phyloP scores from a whole-genome alignment of 176 grass and related monocot genomes.

The Pharus latifolius region DNA sequence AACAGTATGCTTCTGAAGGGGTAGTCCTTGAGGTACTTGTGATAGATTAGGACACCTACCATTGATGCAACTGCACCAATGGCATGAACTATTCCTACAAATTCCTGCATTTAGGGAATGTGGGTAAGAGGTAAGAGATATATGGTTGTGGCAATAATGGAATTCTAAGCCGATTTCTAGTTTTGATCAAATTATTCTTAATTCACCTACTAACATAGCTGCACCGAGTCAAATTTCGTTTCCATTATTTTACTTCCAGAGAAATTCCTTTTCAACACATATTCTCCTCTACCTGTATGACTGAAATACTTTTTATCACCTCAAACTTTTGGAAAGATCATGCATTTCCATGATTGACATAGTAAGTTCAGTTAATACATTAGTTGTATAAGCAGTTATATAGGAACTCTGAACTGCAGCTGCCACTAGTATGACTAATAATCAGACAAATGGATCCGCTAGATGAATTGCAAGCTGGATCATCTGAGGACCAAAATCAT shows the following conservation, averaged over 20 bases:
- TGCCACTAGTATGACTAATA: not conserved
- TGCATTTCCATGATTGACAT: not conserved
- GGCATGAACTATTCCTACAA: constrained; percentile 70
- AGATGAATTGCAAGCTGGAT: not conserved
- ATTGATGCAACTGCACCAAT: constrained; percentile 78
- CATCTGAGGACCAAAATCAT: not conserved
- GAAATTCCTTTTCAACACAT: not conserved
- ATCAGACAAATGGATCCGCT: not conserved
- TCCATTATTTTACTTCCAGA: not conserved
- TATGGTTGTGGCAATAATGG: not conserved
- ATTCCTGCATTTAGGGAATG: constrained; percentile 45
- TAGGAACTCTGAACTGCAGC: not conserved
- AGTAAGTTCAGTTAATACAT: not conserved
- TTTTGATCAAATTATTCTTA: not conserved
- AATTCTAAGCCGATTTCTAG: not conserved
- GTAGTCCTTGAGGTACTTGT: constrained; percentile 72
- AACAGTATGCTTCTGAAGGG: constrained; percentile 73
- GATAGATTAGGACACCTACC: constrained; percentile 75
- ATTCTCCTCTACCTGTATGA: not conserved
- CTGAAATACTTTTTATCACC: not conserved
- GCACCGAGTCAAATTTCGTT: not conserved
- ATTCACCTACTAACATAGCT: not conserved
- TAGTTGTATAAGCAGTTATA: not conserved
- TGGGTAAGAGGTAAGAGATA: too few species aligned
- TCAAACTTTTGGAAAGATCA: not conserved